Evolutionary conservation across 2,329 filamentous ascomycete genomes (phyloP).

Genomic region (Fusarium compactum): DNA sequence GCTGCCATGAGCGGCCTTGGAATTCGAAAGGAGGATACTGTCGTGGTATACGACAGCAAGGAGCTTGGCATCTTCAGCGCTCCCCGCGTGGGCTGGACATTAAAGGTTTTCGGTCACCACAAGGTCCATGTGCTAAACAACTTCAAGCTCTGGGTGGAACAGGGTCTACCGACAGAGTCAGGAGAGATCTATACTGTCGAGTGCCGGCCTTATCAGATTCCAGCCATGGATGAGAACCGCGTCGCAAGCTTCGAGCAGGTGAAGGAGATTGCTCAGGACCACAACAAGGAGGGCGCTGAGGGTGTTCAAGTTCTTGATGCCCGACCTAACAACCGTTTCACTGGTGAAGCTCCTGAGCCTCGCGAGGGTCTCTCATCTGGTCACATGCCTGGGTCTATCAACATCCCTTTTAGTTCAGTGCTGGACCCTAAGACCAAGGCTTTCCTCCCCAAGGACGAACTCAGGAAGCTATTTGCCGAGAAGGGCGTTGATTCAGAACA

Average conservation of each 20-base stretch:
- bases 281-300: constrained; percentile 85
- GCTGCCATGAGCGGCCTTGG: constrained; percentile 90
- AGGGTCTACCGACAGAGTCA: constrained; percentile 85
- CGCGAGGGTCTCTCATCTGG: constrained; percentile 87
- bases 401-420: constrained; percentile 81
- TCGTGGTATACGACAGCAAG: constrained; percentile 94
- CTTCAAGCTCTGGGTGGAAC: constrained; percentile 91
- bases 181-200: constrained; percentile 78
- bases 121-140: constrained; percentile 95
- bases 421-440: constrained; percentile 87
- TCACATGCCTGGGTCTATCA: constrained; percentile 90
- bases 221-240: constrained; percentile 69
- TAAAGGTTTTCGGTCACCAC: constrained; percentile 88
- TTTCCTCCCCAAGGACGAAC: constrained; percentile 76
- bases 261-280: constrained; percentile 78
- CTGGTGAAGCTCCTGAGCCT: constrained; percentile 86
- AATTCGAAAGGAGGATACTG: constrained; percentile 85
- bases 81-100: constrained; percentile 92
- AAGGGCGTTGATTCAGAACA: constrained; percentile 83
- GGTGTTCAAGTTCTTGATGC: constrained; percentile 92
- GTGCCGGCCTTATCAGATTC: constrained; percentile 73
- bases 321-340: constrained; percentile 81
- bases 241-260: constrained; percentile 88
- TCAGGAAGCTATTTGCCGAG: constrained; percentile 80
- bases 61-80: constrained; percentile 95